Percentiles rank a stretch among this genome's conserved stretches.
These are phyloP conservation scores for Thecaphora frezii DNA, from an alignment of 1,284 basidiomycete species.

Conservation along the genomic window DNA sequence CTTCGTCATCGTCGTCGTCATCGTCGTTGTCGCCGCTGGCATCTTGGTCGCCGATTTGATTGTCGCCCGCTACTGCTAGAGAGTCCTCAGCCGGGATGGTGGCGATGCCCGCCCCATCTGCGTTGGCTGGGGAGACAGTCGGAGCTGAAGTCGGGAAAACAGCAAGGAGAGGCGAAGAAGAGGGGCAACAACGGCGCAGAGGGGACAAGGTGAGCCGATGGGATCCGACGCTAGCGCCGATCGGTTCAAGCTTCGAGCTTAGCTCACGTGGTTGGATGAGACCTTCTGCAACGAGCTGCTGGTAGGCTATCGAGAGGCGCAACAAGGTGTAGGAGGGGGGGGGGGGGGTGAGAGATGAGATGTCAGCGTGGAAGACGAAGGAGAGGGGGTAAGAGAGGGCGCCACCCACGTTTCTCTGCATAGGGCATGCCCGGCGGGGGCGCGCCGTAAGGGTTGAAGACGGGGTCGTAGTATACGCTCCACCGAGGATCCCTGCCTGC, in stretches of 20 bases:
- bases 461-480: slow-evolving; percentile 86
- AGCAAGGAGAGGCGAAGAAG: too few relatives aligned
- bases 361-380: too few relatives aligned
- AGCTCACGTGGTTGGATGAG: slow-evolving; percentile 2
- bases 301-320: too few relatives aligned
- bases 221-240: too few relatives aligned
- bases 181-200: neutral
- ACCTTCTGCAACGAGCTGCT: slow-evolving; percentile 26
- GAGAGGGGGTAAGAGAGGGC: too few relatives aligned
- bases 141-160: too few relatives aligned
- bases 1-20: slow-evolving; percentile 13
- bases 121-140: neutral
- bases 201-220: neutral
- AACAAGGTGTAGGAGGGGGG: too few relatives aligned
- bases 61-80: neutral
- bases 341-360: too few relatives aligned
- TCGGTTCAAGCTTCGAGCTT: neutral
- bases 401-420: slow-evolving; percentile 64
- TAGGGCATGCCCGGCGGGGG: slow-evolving; percentile 96
- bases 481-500: slow-evolving; percentile 55
- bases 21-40: slow-evolving; percentile 2
- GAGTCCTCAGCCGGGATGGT: neutral
- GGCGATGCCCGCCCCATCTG: too few relatives aligned
- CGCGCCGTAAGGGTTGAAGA: slow-evolving; percentile 92
- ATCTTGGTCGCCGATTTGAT: neutral